Percentiles rank a stretch among this genome's conserved stretches.
Evolutionary conservation across 2,329 filamentous ascomycete species (phyloP).

Genomic region (Bipolaris zeicola): DNA sequence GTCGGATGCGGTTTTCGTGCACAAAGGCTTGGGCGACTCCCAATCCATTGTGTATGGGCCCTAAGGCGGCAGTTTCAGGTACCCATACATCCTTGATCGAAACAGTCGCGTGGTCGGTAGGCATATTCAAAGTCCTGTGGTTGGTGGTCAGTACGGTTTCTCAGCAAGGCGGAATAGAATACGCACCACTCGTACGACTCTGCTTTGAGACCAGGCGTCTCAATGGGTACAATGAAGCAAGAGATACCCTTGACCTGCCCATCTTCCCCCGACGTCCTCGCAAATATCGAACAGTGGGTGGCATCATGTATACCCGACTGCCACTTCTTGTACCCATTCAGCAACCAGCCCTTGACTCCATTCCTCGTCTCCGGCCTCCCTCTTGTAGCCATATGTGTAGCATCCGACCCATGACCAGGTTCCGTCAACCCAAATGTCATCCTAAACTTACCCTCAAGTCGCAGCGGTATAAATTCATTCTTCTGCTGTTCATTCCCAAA

Average conservation of each 20-base stretch:
- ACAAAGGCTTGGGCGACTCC: constrained; percentile 69
- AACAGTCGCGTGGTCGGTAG: constrained; percentile 68
- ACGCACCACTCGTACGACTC: constrained; percentile 63
- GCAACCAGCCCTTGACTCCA: constrained; percentile 56
- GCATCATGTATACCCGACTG: constrained; percentile 67
- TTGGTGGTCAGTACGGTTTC: constrained; percentile 7
- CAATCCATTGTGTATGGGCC: constrained; percentile 60
- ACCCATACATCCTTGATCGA: constrained; percentile 63
- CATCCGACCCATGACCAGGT: constrained; percentile 66
- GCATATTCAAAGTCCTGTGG: constrained; percentile 66
- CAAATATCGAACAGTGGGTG: constrained; percentile 67
- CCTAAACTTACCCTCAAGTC: constrained; percentile 59
- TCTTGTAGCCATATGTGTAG: constrained; percentile 65
- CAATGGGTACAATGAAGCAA: constrained; percentile 63
- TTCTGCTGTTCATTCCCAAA: constrained; percentile 64
- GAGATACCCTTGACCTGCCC: constrained; percentile 64
- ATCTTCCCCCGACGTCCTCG: constrained; percentile 60
- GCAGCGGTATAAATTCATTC: constrained; percentile 58
- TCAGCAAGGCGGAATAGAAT: background rate
- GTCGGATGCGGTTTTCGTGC: constrained; percentile 69
- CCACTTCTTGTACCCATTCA: constrained; percentile 68
- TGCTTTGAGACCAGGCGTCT: constrained; percentile 59
- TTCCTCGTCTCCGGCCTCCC: constrained; percentile 54
- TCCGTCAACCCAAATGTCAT: constrained; percentile 68
- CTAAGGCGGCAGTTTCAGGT: constrained; percentile 59